Conservation (phyloP, 345 rosid species). For the Arabidopsis thaliana region DNA sequence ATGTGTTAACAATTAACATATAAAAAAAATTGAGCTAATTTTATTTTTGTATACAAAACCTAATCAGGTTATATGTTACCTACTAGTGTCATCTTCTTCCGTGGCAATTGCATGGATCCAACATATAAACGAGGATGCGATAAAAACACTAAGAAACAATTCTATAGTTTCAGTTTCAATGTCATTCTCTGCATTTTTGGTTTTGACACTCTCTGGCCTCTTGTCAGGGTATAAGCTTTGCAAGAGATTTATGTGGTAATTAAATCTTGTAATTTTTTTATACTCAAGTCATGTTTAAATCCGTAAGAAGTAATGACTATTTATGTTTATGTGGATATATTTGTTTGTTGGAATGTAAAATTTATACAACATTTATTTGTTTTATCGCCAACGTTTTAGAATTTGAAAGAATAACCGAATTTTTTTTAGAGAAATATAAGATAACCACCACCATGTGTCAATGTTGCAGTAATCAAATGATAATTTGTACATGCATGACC, state of each 20-base stretch:
- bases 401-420: too few species aligned
- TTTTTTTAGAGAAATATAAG: too few species aligned
- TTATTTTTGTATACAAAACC: not conserved
- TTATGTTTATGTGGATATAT: not conserved
- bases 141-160: slow-evolving; percentile 48
- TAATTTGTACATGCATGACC: not conserved
- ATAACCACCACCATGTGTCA: slow-evolving; percentile 1
- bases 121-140: slow-evolving; percentile 31
- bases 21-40: slow-evolving; percentile 7
- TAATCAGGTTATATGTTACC: slow-evolving; percentile 63
- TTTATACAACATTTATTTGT: not conserved
- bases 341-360: not conserved
- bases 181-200: slow-evolving; percentile 60
- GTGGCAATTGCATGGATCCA: slow-evolving; percentile 55
- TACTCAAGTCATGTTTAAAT: not conserved
- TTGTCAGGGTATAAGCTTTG: slow-evolving; percentile 85
- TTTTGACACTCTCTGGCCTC: slow-evolving; percentile 51
- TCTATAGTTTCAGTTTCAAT: slow-evolving; percentile 52
- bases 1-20: not conserved
- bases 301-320: not conserved
- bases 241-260: slow-evolving; percentile 72
- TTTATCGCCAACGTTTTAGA: too few species aligned
- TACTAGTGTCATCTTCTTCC: slow-evolving; percentile 70
- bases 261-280: slow-evolving; percentile 27
- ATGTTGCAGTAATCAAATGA: not conserved